These are phyloP conservation scores for Plantago rigida DNA, from an alignment of 305 asterid genomes.

Conservation along the genomic window DNA sequence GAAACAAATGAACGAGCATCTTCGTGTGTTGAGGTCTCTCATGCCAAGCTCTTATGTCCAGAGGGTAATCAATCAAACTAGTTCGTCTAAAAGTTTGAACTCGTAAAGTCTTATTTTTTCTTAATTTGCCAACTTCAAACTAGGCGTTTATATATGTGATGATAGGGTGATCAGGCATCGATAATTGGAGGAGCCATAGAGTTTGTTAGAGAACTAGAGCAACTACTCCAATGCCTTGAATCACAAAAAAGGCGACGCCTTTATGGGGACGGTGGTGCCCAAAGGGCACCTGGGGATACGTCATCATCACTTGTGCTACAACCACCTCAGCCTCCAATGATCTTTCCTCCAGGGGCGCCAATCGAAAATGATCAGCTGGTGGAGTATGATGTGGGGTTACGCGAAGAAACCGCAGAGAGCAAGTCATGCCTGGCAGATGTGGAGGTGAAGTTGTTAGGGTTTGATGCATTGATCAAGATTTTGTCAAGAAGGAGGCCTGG, in stretches of 20 bases:
- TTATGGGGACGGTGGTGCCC: constrained; percentile 41
- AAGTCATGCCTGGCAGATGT: constrained; percentile 84
- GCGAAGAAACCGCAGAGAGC: constrained; percentile 65
- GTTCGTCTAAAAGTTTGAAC: neutral
- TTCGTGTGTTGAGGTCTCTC: constrained; percentile 75
- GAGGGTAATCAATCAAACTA: constrained; percentile 45
- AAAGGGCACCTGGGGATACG: constrained; percentile 33
- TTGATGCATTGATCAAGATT: constrained; percentile 74
- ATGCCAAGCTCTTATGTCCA: constrained; percentile 94
- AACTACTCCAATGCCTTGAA: constrained; percentile 85
- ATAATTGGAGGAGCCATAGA: constrained; percentile 94
- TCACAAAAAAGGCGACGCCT: constrained; percentile 77
- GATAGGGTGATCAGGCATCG: constrained; percentile 93
- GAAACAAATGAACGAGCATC: constrained; percentile 96
- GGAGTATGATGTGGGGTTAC: constrained; percentile 41
- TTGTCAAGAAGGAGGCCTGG: constrained; percentile 69
- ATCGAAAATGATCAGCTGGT: constrained; percentile 39
- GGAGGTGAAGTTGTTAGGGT: constrained; percentile 72
- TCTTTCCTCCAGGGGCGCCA: constrained; percentile 28
- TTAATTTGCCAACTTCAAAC: neutral
- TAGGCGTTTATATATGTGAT: neutral
- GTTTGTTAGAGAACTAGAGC: constrained; percentile 80
- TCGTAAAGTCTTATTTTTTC: neutral
- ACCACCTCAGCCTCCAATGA: constrained; percentile 30
- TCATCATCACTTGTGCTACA: constrained; percentile 26